These are phyloP conservation scores for Cladophialophora bantiana DNA, from an alignment of 2,329 filamentous ascomycete genomes.

Conservation along the genomic window DNA sequence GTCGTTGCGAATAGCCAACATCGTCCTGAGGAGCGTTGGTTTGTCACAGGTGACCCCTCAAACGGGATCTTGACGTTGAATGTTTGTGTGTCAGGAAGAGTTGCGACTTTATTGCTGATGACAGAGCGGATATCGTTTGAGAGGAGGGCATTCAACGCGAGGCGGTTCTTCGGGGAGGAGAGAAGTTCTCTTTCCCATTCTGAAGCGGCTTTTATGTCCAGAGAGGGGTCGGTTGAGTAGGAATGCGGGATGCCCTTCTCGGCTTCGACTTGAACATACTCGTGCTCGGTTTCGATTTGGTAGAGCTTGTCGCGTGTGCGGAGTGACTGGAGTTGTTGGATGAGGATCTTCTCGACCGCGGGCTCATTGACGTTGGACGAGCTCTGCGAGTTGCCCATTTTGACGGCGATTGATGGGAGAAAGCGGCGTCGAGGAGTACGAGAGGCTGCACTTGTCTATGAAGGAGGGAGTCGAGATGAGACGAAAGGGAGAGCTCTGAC, in stretches of 20 bases:
- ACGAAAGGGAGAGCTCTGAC: not conserved
- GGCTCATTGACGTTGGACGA: conserved; percentile 35
- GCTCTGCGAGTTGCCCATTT: conserved; percentile 41
- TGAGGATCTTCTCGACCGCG: conserved; percentile 47
- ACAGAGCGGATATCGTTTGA: conserved; percentile 70
- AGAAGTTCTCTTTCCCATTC: conserved; percentile 69
- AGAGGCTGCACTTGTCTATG: not conserved
- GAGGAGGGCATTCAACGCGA: conserved; percentile 77
- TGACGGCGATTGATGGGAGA: not conserved
- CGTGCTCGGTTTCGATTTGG: conserved; percentile 52
- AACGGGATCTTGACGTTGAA: conserved; percentile 85
- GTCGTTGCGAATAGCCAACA: conserved; percentile 93
- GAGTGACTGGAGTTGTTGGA: conserved; percentile 50
- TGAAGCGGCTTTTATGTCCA: conserved; percentile 61
- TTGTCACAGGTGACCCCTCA: conserved; percentile 83
- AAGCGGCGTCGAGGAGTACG: not conserved
- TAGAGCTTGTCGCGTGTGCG: conserved; percentile 46
- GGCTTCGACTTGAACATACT: conserved; percentile 61
- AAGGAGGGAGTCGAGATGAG: not conserved
- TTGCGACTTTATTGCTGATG: conserved; percentile 68
- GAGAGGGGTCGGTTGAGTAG: conserved; percentile 42
- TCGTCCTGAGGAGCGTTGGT: conserved; percentile 79
- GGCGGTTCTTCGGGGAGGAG: conserved; percentile 71
- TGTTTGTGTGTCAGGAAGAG: conserved; percentile 74
- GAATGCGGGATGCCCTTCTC: conserved; percentile 49